These are phyloP conservation scores for Pterula multifida DNA, from an alignment of 1,284 basidiomycete species.

Conservation along the genomic window DNA sequence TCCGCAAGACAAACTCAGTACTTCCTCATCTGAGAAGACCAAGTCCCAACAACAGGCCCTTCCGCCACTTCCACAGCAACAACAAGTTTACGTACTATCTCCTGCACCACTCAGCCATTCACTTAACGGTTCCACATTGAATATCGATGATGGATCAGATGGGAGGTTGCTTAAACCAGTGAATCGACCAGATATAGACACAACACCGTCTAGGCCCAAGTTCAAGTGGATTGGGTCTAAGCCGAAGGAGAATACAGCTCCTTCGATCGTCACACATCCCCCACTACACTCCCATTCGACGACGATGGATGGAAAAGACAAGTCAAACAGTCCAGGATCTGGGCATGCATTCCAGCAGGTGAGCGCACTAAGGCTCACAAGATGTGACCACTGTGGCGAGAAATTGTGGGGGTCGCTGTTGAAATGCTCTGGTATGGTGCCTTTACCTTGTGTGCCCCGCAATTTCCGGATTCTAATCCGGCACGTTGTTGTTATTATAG, in stretches of 20 bases:
- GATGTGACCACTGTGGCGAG: conserved; percentile 93
- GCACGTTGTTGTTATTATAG: conserved; percentile 21
- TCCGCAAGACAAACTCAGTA: conserved; percentile 17
- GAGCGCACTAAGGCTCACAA: conserved; percentile 78
- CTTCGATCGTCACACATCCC: conserved; percentile 12
- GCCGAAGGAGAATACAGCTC: background rate
- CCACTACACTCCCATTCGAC: conserved; percentile 3
- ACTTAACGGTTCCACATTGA: background rate
- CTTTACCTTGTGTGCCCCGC: too few relatives aligned
- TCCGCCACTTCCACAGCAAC: too few relatives aligned
- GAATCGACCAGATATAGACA: conserved; percentile 9
- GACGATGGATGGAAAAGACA: conserved; percentile 12
- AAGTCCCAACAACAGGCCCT: conserved; percentile 13
- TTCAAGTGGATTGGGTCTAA: conserved; percentile 7
- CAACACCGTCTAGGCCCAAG: background rate
- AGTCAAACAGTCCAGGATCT: conserved; percentile 29
- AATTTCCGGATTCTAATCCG: conserved; percentile 7
- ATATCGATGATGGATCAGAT: background rate
- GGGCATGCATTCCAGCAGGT: conserved; percentile 88
- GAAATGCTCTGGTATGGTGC: conserved; percentile 68
- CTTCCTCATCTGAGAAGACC: conserved; percentile 22
- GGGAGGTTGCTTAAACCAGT: background rate
- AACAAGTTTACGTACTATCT: background rate
- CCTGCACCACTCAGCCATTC: background rate
- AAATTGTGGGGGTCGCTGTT: conserved; percentile 98